Conservation (phyloP, 306 rosid species). For the Castanospermum australe region DNA sequence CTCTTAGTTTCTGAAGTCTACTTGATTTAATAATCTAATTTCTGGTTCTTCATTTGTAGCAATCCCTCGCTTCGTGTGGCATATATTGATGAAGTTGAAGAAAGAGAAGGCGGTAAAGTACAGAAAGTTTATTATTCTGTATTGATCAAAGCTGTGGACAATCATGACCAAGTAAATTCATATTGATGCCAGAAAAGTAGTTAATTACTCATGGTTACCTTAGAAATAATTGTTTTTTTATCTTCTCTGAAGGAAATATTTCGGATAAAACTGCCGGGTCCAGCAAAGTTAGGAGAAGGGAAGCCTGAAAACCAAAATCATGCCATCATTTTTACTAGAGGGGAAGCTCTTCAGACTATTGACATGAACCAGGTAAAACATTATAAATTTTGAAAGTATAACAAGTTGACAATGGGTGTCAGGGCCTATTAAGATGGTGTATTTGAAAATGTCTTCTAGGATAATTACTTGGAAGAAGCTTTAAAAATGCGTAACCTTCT, state of each 20-base stretch:
- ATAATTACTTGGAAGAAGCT: constrained; percentile 97
- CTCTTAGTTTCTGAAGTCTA: constrained; percentile 20
- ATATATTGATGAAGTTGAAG: constrained; percentile 96
- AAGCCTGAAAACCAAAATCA: constrained; percentile 99
- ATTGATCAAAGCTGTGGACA: constrained; percentile 81
- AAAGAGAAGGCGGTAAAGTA: constrained; percentile 69
- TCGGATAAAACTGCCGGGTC: constrained; percentile 90
- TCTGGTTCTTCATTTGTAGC: constrained; percentile 43
- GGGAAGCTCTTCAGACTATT: constrained; percentile 94
- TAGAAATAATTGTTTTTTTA: constrained; percentile 31
- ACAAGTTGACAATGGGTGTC: constrained; percentile 23
- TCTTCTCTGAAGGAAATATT: constrained; percentile 70
- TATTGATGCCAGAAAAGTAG: constrained; percentile 15
- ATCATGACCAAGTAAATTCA: constrained; percentile 84
- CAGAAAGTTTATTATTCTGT: constrained; percentile 97
- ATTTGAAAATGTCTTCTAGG: constrained; percentile 50
- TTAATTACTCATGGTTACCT: constrained; percentile 10
- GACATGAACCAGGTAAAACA: constrained; percentile 92
- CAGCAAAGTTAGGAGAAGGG: constrained; percentile 93
- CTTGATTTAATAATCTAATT: constrained; percentile 32
- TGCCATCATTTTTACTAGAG: constrained; percentile 89
- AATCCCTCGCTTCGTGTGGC: constrained; percentile 98
- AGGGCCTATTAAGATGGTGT: constrained; percentile 23
- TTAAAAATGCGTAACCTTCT: constrained; percentile 96
- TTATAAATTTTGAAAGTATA: constrained; percentile 17